Conservation (phyloP, 441 rosid species). For the Aquilaria agallochum region DNA sequence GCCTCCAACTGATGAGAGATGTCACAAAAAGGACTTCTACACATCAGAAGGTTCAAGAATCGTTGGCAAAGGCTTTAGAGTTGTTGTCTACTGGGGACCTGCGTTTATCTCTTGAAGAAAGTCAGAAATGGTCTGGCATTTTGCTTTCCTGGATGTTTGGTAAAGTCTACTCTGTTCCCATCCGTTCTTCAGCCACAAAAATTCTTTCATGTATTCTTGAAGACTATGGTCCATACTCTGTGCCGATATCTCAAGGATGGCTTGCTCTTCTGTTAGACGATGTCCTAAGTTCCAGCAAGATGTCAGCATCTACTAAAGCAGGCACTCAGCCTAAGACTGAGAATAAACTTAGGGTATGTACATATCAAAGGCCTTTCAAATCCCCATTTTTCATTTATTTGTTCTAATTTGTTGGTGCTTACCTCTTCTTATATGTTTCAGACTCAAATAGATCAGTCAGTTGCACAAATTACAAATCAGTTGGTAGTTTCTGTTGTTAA, state of each 20-base stretch:
- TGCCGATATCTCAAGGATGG: conserved; percentile 97
- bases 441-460: conserved; percentile 78
- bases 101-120: conserved; percentile 80
- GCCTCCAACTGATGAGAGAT: conserved; percentile 83
- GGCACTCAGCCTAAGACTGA: conserved; percentile 51
- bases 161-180: conserved; percentile 50
- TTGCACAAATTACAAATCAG: conserved; percentile 65
- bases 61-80: conserved; percentile 83
- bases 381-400: conserved; percentile 4
- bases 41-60: conserved; percentile 73
- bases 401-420: conserved; percentile 11
- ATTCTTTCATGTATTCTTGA: conserved; percentile 83
- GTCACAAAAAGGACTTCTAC: conserved; percentile 63
- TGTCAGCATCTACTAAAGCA: conserved; percentile 51
- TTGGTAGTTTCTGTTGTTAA: conserved; percentile 78
- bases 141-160: conserved; percentile 82
- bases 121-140: conserved; percentile 89
- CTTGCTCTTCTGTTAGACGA: conserved; percentile 72
- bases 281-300: conserved; percentile 51
- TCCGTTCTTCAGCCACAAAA: conserved; percentile 65
- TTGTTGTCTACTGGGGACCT: conserved; percentile 57
- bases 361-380: not conserved
- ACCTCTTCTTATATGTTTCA: conserved; percentile 28
- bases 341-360: conserved; percentile 53
- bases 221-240: conserved; percentile 66